A percentile compares a stretch with the other conserved stretches of the same genome.
Evolutionary conservation across 768 basidiomycete species (phyloP).

Genomic region (Hericium coralloides): DNA sequence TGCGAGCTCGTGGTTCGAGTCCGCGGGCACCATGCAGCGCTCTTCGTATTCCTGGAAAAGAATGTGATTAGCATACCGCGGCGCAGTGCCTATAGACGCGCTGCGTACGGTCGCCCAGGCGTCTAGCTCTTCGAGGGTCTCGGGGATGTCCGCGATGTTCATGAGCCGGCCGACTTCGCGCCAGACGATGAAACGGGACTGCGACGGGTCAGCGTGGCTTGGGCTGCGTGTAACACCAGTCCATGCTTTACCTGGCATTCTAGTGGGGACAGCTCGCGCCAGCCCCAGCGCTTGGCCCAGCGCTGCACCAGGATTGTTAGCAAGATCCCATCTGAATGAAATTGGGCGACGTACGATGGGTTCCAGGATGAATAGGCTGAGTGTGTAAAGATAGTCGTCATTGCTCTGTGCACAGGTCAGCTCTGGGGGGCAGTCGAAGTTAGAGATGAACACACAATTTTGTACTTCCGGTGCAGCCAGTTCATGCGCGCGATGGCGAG

Average conservation of each 20-base stretch:
- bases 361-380: neutral
- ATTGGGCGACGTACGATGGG: neutral
- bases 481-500: neutral
- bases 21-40: constrained; percentile 31
- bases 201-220: too few species aligned
- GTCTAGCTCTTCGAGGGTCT: constrained; percentile 26
- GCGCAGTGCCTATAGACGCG: constrained; percentile 6
- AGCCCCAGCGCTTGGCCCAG: constrained; percentile 35
- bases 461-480: neutral
- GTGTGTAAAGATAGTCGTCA: neutral
- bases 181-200: constrained; percentile 31
- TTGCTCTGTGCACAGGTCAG: neutral
- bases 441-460: neutral
- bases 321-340: neutral
- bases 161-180: constrained; percentile 36
- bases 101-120: constrained; percentile 33
- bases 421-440: neutral
- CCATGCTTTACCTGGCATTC: constrained; percentile 24
- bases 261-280: constrained; percentile 34
- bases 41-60: constrained; percentile 25
- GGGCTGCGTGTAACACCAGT: too few species aligned
- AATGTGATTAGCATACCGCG: neutral
- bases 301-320: constrained; percentile 16
- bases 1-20: constrained; percentile 32
- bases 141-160: constrained; percentile 39